These are phyloP conservation scores for Chalciporus chontae DNA, from an alignment of 768 basidiomycete genomes.

Conservation along the genomic window DNA sequence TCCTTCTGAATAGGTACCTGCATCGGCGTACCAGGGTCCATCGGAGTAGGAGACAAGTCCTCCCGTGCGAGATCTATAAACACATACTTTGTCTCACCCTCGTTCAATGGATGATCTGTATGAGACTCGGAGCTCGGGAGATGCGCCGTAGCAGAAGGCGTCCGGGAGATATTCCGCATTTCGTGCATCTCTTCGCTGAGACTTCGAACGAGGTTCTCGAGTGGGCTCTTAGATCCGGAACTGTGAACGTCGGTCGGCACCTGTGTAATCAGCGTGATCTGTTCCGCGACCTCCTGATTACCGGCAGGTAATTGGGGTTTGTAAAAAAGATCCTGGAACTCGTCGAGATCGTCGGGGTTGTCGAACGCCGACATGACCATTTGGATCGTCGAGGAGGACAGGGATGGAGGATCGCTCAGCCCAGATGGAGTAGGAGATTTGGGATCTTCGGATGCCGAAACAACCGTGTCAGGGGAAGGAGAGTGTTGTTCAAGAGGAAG, in stretches of 20 bases:
- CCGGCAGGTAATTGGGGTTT: conserved; percentile 32
- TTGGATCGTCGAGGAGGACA: conserved; percentile 36
- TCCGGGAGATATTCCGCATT: conserved; percentile 12
- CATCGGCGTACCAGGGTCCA: conserved; percentile 6
- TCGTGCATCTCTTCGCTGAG: conserved; percentile 36
- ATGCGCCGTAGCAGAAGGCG: conserved; percentile 9
- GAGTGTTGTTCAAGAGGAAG: conserved; percentile 1
- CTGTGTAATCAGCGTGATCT: conserved; percentile 6
- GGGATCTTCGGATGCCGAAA: conserved; percentile 38
- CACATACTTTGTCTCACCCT: conserved; percentile 10
- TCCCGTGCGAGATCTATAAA: conserved; percentile 15
- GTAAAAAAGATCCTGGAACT: conserved; percentile 74
- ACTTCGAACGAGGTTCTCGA: conserved; percentile 38
- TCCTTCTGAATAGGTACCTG: conserved; percentile 9
- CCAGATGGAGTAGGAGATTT: conserved; percentile 3
- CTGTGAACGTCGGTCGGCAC: conserved; percentile 30
- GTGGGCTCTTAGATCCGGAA: conserved; percentile 33
- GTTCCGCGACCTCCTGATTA: conserved; percentile 1
- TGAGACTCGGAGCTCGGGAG: conserved; percentile 9
- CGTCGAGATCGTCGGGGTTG: conserved; percentile 63
- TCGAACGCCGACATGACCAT: conserved; percentile 46
- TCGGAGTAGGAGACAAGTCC: conserved; percentile 13
- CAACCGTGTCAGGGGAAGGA: neutral
- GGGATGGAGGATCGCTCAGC: conserved; percentile 16
- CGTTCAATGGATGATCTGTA: conserved; percentile 9